Evolutionary conservation across 1,139 yeast genomes (phyloP).

Genomic region (Pichia sp.): DNA sequence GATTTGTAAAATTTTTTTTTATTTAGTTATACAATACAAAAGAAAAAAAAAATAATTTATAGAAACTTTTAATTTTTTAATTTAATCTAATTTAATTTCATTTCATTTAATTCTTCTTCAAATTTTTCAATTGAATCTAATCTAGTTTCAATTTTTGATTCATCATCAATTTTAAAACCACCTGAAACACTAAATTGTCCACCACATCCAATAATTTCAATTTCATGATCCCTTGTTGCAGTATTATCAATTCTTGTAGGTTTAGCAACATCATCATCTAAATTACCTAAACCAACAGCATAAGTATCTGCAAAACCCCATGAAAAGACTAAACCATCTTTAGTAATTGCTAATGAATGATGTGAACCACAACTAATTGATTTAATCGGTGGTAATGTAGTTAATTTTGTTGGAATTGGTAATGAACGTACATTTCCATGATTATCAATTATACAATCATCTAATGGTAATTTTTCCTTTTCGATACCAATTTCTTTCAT

Average conservation of each 20-base stretch:
- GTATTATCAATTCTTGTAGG: constrained; percentile 90
- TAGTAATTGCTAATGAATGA: constrained; percentile 81
- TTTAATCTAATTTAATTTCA: too few relatives aligned
- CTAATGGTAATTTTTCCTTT: constrained; percentile 45
- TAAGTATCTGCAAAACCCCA: constrained; percentile 99
- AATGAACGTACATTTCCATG: constrained; percentile 83
- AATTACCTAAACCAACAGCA: constrained; percentile 91
- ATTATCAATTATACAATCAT: constrained; percentile 59
- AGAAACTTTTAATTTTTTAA: background rate
- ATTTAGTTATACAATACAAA: too few relatives aligned
- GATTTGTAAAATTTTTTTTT: too few relatives aligned
- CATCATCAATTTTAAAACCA: constrained; percentile 61
- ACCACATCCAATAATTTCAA: constrained; percentile 75
- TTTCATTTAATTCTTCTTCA: constrained; percentile 30
- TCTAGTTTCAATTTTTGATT: constrained; percentile 51
- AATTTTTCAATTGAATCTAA: constrained; percentile 34
- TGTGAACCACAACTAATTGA: constrained; percentile 81
- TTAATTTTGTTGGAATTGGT: constrained; percentile 72
- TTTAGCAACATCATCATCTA: constrained; percentile 82
- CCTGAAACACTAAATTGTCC: constrained; percentile 93
- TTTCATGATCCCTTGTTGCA: constrained; percentile 76
- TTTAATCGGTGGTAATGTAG: constrained; percentile 53
- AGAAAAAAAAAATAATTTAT: background rate
- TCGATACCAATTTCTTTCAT: constrained; percentile 88
- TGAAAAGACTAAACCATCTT: constrained; percentile 78